phyloP scores from a whole-genome alignment of 306 rosid genomes.

The Castanea mollissima region DNA sequence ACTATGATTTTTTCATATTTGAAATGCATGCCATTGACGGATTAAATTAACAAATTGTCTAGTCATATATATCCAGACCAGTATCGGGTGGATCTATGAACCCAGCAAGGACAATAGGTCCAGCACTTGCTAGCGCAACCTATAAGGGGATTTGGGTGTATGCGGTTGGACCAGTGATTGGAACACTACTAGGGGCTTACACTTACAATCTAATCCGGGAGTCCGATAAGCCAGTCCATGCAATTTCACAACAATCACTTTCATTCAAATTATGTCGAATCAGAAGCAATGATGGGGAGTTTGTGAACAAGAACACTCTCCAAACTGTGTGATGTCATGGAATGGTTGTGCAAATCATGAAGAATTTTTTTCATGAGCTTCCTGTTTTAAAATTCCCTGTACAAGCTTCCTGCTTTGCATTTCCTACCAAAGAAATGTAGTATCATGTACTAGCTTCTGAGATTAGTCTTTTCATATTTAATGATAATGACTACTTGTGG shows the following conservation, averaged over 20 bases:
- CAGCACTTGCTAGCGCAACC: constrained; percentile 62
- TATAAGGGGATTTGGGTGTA: constrained; percentile 75
- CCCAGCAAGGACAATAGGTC: constrained; percentile 84
- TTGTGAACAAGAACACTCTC: neutral
- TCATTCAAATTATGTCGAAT: constrained; percentile 32
- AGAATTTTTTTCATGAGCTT: neutral
- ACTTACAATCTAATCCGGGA: constrained; percentile 52
- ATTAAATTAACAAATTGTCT: neutral
- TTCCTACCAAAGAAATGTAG: neutral
- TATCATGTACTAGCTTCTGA: neutral
- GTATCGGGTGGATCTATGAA: constrained; percentile 92
- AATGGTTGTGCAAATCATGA: neutral
- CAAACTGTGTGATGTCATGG: constrained; percentile 23
- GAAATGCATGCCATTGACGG: no score
- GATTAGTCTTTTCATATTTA: neutral
- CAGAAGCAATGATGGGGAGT: constrained; percentile 8
- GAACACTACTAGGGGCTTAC: constrained; percentile 69
- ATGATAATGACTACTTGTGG: neutral
- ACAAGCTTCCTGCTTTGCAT: neutral
- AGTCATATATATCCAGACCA: constrained; percentile 48
- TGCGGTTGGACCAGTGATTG: constrained; percentile 57
- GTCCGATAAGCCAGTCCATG: constrained; percentile 24
- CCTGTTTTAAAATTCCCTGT: neutral
- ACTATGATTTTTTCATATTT: no score
- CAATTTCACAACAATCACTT: constrained; percentile 21